Evolutionary conservation across 2,329 filamentous ascomycete species (phyloP), one percentile per base, ranked within the genome.

Genomic region (Albophoma yamanashiensis): DNA sequence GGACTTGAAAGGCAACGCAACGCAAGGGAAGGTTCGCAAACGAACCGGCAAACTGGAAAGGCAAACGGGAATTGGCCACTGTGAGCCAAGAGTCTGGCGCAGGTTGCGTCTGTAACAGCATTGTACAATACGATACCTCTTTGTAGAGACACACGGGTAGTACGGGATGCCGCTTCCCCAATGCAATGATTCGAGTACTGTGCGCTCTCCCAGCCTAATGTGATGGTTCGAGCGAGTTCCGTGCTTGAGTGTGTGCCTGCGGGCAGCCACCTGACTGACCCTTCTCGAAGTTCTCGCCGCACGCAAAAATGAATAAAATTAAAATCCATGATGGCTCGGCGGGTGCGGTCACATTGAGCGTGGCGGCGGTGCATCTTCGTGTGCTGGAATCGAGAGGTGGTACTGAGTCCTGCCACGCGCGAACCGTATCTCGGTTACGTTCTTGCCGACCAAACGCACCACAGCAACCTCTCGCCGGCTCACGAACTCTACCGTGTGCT

Each of bases 81-180:
- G 50, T 22, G 53, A 57, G 57, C 36, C 40, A 58, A 58, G 39
- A 34, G 59, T 39, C 57, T 47, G 38, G 59, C 60, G 62, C 62
- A 62, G 63, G 68, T 61, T 63, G 67, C 58, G 66, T 66, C 61
- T 73, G 70, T 73, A 68, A 68, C 64, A 73, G 67, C 66, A 73
- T 57, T 71, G 68, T 70, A 69, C 64, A 70, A 64, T 66, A 69
- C 64, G 67, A 71, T 70, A 70, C 69, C 68, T 71, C 66, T 69
- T 68, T 66, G 17, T 17, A 27, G n/a, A n/a, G 39, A 45, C 55
- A 57, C 31, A 36, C 8, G 25, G 50, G 31, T 8, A 22, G 50
- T 38, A 55, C 2, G 50, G 50, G 31, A 36, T 22, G 31, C 22
- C 20, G 11, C 9, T 14, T 55, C 11, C 34, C 31, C 20, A 38